A percentile compares a stretch with the other conserved stretches of the same genome.
phyloP scores from a whole-genome alignment of 2,329 filamentous ascomycete species.

The Apiospora marii region DNA sequence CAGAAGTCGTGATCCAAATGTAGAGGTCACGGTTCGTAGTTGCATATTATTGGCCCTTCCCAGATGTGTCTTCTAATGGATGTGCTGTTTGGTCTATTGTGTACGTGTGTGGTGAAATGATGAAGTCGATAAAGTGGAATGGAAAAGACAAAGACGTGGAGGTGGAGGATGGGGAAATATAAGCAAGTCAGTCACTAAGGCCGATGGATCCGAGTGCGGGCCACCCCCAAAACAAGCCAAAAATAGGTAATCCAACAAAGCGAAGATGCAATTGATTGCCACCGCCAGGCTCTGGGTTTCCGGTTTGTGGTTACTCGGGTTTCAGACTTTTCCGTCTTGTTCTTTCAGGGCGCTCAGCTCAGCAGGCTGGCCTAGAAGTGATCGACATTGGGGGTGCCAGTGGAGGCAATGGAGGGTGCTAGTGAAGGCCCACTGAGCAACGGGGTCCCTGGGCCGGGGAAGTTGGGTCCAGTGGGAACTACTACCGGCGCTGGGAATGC shows the following conservation, averaged over 20 bases:
- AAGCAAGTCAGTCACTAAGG: background rate
- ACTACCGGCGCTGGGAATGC: background rate
- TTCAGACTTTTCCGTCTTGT: background rate
- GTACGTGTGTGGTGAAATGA: background rate
- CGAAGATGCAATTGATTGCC: background rate
- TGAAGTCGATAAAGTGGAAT: background rate
- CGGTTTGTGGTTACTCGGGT: background rate
- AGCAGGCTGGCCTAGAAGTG: background rate
- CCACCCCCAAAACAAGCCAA: background rate
- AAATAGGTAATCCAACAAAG: background rate
- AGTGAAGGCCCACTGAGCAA: background rate
- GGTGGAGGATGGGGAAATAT: background rate
- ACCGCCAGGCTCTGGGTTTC: background rate
- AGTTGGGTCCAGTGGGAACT: background rate
- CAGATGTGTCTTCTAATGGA: background rate
- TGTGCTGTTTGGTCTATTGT: too few species aligned
- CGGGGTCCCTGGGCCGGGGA: background rate
- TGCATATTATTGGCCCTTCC: slow-evolving; percentile 11
- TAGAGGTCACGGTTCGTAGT: slow-evolving; percentile 4
- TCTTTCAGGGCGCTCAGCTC: background rate
- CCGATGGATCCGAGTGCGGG: background rate
- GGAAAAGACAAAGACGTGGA: background rate
- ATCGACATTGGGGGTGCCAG: background rate
- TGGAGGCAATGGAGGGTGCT: background rate
- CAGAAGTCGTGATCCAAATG: background rate